These are phyloP conservation scores for Yarrowia bubula DNA, from an alignment of 805 yeast species.

Conservation along the genomic window DNA sequence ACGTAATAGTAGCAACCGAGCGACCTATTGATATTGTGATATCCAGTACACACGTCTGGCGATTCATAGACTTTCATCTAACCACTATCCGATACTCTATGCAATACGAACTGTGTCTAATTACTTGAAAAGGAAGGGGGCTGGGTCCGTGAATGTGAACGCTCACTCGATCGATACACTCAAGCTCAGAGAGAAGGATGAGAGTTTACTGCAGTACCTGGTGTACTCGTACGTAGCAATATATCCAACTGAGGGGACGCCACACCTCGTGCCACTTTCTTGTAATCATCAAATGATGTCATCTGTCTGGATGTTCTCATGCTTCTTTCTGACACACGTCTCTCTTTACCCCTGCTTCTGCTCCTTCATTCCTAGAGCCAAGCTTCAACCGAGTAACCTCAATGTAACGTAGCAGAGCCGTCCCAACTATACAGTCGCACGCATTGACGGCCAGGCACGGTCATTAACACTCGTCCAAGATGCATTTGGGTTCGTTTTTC, in stretches of 20 bases:
- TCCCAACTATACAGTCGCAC: not conserved
- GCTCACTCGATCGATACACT: no score
- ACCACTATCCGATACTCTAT: not conserved
- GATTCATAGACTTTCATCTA: not conserved
- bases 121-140: constrained; percentile 15
- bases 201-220: no score
- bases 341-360: not conserved
- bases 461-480: no score
- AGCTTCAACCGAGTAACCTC: not conserved
- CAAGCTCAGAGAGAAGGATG: no score
- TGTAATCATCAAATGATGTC: no score
- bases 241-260: not conserved
- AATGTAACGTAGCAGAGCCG: not conserved
- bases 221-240: no score
- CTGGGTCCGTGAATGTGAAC: not conserved
- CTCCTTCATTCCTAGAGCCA: not conserved
- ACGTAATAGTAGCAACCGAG: not conserved
- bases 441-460: not conserved
- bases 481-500: no score
- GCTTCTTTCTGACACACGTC: not conserved
- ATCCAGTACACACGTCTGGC: not conserved
- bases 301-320: no score
- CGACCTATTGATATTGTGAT: not conserved
- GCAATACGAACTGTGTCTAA: not conserved
- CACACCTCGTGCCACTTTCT: not conserved